Conservation (phyloP, 2,329 filamentous ascomycete species). For the Ophiostoma populinum region DNA sequence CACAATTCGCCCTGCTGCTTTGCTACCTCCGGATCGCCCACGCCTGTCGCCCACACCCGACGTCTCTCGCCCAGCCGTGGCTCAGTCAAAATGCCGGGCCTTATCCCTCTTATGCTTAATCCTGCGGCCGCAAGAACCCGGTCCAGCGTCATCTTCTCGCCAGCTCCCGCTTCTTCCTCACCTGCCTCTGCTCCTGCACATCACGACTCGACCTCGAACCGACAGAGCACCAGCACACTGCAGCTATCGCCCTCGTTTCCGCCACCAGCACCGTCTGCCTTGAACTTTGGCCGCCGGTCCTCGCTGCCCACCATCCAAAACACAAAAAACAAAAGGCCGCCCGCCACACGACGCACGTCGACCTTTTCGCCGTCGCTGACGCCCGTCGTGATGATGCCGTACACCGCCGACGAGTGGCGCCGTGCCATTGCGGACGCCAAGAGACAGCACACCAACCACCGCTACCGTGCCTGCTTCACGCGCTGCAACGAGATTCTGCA, state of each 20-base stretch:
- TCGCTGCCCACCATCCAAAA: slow-evolving; percentile 5
- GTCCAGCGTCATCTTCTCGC: slow-evolving; percentile 7
- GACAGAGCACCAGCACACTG: too few relatives aligned
- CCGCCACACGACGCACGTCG: slow-evolving; percentile 13
- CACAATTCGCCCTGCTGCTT: too few relatives aligned
- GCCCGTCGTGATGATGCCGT: slow-evolving; percentile 19
- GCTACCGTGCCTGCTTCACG: slow-evolving; percentile 34
- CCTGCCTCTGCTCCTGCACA: too few relatives aligned
- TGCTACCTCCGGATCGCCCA: too few relatives aligned
- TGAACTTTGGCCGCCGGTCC: not conserved
- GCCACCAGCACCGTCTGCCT: too few relatives aligned
- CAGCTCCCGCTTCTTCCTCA: too few relatives aligned
- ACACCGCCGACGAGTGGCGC: slow-evolving; percentile 32
- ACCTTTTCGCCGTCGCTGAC: slow-evolving; percentile 5
- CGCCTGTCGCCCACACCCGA: too few relatives aligned
- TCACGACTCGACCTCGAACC: too few relatives aligned
- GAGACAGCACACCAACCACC: slow-evolving; percentile 30
- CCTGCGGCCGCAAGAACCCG: slow-evolving; percentile 8
- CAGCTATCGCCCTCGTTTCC: too few relatives aligned
- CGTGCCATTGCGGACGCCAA: slow-evolving; percentile 34
- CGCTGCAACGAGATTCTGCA: slow-evolving; percentile 36
- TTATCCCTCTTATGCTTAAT: slow-evolving; percentile 13
- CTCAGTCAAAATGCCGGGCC: slow-evolving; percentile 9
- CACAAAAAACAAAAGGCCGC: too few relatives aligned
- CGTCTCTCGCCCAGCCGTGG: not conserved